phyloP scores from a whole-genome alignment of 495 filamentous ascomycete species.

The Xylaria grammica region DNA sequence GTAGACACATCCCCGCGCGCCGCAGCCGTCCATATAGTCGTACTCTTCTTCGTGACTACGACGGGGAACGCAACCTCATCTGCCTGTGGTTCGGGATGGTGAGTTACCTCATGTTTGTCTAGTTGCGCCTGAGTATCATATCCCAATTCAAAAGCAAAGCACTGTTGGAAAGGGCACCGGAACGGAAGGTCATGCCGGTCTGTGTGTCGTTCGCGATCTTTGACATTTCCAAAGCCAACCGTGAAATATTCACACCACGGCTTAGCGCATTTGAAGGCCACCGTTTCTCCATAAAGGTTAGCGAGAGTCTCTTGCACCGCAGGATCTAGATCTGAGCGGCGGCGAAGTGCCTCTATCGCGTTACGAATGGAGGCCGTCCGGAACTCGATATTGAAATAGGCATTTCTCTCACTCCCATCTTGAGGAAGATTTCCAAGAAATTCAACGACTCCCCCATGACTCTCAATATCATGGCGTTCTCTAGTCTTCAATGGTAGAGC shows the following conservation, averaged over 20 bases:
- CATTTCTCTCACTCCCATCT: not conserved
- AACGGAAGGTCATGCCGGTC: constrained; percentile 5
- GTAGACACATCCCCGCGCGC: not conserved
- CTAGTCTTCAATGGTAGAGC: not conserved
- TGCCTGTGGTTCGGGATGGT: not conserved
- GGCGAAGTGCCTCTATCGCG: not conserved
- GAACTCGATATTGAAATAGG: not conserved
- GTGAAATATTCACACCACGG: constrained; percentile 13
- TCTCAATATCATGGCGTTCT: too few relatives aligned
- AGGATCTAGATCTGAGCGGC: not conserved
- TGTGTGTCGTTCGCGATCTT: constrained; percentile 7
- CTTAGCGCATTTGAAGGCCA: not conserved
- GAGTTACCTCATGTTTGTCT: not conserved
- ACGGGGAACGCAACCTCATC: not conserved
- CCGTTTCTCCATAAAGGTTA: not conserved
- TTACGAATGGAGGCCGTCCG: not conserved
- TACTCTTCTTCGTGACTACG: not conserved
- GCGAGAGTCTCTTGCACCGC: not conserved
- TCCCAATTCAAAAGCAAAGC: constrained; percentile 10
- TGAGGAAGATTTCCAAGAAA: not conserved
- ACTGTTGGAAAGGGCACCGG: not conserved
- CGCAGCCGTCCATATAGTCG: not conserved
- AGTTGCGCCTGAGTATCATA: constrained; percentile 1
- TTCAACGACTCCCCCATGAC: not conserved
- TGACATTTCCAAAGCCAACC: not conserved